These are phyloP conservation scores for Pinus tabuliformis DNA, from an alignment of 75 land plant species.

Conservation along the genomic window DNA sequence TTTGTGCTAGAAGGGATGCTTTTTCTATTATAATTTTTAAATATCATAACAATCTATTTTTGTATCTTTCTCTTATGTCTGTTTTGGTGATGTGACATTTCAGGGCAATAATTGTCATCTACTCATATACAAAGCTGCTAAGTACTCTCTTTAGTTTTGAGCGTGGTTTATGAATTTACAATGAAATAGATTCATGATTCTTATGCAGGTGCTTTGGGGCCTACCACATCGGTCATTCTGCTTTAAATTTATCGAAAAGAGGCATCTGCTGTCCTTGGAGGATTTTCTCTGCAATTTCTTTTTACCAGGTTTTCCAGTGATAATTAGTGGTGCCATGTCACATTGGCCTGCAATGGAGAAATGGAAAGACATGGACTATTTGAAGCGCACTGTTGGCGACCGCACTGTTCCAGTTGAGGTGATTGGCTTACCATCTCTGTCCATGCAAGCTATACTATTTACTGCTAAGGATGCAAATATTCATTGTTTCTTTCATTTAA, in stretches of 20 bases:
- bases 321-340: conserved; percentile 68
- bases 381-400: conserved; percentile 67
- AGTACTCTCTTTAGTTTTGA: neutral
- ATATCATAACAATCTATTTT: neutral
- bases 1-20: no score
- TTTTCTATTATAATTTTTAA: no score
- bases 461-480: neutral
- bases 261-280: conserved; percentile 49
- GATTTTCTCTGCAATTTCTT: conserved; percentile 69
- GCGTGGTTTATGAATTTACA: neutral
- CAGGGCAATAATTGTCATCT: neutral
- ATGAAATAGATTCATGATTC: neutral
- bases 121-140: neutral
- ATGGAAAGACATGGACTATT: conserved; percentile 81
- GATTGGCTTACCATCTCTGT: conserved; percentile 7
- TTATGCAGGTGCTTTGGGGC: conserved; percentile 43
- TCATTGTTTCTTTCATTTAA: neutral
- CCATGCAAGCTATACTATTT: neutral
- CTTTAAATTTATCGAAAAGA: conserved; percentile 14
- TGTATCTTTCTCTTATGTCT: neutral
- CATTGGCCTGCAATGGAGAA: conserved; percentile 90
- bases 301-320: conserved; percentile 57
- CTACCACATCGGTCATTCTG: conserved; percentile 67
- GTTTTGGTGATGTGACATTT: neutral
- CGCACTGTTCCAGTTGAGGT: conserved; percentile 99